Evolutionary conservation across 2,329 filamentous ascomycete species (phyloP), one percentile per base, ranked within the genome.

Genomic region (Aspergillaceae sp.): DNA sequence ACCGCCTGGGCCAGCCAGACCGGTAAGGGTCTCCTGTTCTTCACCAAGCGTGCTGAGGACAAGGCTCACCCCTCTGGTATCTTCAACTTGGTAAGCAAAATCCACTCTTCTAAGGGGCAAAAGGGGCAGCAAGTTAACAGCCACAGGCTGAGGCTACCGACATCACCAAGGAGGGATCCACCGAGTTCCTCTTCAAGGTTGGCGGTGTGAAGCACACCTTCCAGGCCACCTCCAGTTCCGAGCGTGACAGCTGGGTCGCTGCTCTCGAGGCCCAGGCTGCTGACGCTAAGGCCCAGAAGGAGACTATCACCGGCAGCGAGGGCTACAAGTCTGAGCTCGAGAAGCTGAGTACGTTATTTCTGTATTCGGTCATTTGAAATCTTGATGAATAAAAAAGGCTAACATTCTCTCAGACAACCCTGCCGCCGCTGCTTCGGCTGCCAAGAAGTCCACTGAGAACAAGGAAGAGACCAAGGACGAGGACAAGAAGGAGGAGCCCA

Each of bases 11-110:
- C 91, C 53, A 83, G 82, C 57, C 82, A 94, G 77, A 96, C 91
- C 49, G 91, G 91, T 68, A 94, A 94, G 77, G 92, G 92, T 64
- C 84, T 97, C 19, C 76, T 97, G 37, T 95, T 94, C 78, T 86
- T 87, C 71, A 84, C 85, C 71, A 89, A 91, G 81, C 83, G 87
- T 70, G 75, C 78, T 44, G 78, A 82, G 62, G 86, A 94, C 72
- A 95, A 94, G 81, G 75, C 80, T 55, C 78, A 79, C 49, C 90
- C 91, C 50, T 77, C 82, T 57, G 85, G 87, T 62, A 83, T 92
- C 59, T 84, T 97, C 68, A 87, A 87, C 71, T 73, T 96, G 67
- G 88, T 94, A 79, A 63, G 86, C 4, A 57, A 44, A 48, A 10
- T 9, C 9, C 5, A n/a, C n/a, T n/a, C n/a, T n/a, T n/a, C n/a